Conservation (phyloP, 805 yeast genomes). For the Lachancea cidri region DNA sequence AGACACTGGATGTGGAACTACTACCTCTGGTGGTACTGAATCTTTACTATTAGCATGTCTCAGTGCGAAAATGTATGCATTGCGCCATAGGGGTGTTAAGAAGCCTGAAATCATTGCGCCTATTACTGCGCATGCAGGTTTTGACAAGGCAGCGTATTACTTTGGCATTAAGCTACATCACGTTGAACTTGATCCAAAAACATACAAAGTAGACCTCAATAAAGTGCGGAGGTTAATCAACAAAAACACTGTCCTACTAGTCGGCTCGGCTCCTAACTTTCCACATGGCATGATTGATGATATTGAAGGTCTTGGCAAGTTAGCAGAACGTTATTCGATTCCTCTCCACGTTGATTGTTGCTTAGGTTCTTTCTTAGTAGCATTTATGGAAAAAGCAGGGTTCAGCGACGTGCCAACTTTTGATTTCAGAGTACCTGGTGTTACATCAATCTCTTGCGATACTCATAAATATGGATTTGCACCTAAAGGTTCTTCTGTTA, state of each 20-base stretch:
- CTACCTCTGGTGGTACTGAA: conserved; percentile 94
- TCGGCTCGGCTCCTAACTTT: conserved; percentile 94
- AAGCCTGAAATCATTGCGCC: conserved; percentile 90
- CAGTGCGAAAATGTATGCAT: conserved; percentile 79
- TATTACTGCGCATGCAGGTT: conserved; percentile 86
- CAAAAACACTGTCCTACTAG: conserved; percentile 72
- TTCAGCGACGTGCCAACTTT: conserved; percentile 43
- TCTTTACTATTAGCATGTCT: conserved; percentile 81
- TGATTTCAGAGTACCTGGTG: conserved; percentile 85
- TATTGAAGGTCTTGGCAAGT: conserved; percentile 59
- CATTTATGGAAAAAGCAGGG: conserved; percentile 68
- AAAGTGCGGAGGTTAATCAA: conserved; percentile 65
- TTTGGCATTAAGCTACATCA: conserved; percentile 81
- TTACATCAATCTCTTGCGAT: conserved; percentile 98
- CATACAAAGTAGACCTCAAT: conserved; percentile 60
- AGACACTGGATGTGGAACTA: conserved; percentile 56
- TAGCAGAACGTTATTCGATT: conserved; percentile 58
- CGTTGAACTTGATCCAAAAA: conserved; percentile 65
- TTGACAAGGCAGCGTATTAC: conserved; percentile 87
- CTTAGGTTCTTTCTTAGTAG: conserved; percentile 84
- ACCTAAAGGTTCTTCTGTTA: conserved; percentile 91
- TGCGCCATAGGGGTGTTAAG: conserved; percentile 49
- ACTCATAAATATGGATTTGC: conserved; percentile 99
- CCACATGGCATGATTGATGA: conserved; percentile 97
- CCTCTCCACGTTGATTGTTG: conserved; percentile 97